Evolutionary conservation across 768 basidiomycete species (phyloP).

Genomic region (Psilocybe cyanescens): DNA sequence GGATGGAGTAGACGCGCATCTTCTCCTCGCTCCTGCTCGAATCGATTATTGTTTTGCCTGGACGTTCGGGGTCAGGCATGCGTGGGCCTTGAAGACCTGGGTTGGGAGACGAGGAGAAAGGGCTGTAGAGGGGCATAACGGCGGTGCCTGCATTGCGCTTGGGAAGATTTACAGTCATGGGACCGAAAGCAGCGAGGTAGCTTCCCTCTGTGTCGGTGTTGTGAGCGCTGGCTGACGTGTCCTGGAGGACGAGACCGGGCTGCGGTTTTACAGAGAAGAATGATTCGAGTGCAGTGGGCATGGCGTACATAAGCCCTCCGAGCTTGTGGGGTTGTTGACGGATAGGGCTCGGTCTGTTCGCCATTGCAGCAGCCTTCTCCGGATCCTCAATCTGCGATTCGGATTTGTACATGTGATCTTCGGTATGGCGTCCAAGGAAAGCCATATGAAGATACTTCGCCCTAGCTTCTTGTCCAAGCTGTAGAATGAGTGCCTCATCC

Average conservation of each 20-base stretch:
- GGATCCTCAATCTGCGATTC: constrained; percentile 15
- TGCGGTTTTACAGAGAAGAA: constrained; percentile 52
- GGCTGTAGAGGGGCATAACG: constrained; percentile 30
- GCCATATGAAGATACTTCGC: constrained; percentile 21
- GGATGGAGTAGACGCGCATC: constrained; percentile 31
- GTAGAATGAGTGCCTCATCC: constrained; percentile 18
- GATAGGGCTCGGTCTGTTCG: constrained; percentile 39
- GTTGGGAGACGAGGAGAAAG: constrained; percentile 16
- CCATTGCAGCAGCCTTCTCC: constrained; percentile 7
- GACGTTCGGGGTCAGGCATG: neutral
- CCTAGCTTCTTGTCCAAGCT: constrained; percentile 13
- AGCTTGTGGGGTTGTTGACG: constrained; percentile 67
- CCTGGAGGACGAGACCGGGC: constrained; percentile 61
- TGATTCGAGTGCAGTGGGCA: constrained; percentile 56
- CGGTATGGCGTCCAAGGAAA: constrained; percentile 25
- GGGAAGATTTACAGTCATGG: constrained; percentile 36
- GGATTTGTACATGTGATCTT: constrained; percentile 15
- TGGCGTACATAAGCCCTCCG: constrained; percentile 66
- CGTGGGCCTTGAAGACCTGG: constrained; percentile 30
- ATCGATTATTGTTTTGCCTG: constrained; percentile 7
- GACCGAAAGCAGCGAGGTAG: constrained; percentile 47
- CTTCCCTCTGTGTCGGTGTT: neutral
- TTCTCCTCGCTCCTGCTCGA: constrained; percentile 25
- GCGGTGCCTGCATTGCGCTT: constrained; percentile 10
- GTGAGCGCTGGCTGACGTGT: constrained; percentile 6